Evolutionary conservation across 1,284 basidiomycete species (phyloP).

Genomic region (Hypsizygus ulmarius): DNA sequence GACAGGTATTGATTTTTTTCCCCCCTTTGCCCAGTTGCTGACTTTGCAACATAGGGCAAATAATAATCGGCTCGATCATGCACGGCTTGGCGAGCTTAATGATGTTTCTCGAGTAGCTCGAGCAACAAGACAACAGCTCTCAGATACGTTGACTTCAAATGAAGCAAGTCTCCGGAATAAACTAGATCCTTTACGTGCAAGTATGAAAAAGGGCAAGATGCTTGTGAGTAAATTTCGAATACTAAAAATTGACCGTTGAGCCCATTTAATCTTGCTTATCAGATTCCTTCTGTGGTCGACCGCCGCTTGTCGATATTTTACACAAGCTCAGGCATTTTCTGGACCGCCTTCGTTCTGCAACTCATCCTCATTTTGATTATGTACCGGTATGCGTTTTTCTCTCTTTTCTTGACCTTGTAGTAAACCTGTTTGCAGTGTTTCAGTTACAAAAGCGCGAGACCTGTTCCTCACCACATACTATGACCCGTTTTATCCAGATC

Average conservation of each 20-base stretch:
- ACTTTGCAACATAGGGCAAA: constrained; percentile 16
- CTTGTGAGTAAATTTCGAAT: constrained; percentile 15
- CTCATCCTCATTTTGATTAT: constrained; percentile 33
- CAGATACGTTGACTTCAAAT: constrained; percentile 40
- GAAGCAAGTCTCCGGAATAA: constrained; percentile 36
- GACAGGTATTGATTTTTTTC: constrained; percentile 43
- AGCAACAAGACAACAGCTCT: constrained; percentile 43
- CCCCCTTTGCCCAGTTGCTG: neutral
- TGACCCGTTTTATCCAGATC: constrained; percentile 69
- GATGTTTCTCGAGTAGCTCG: constrained; percentile 53
- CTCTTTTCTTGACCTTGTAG: constrained; percentile 1
- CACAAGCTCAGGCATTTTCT: constrained; percentile 24
- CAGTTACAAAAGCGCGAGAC: constrained; percentile 28
- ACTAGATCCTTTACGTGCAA: constrained; percentile 35
- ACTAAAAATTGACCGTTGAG: neutral
- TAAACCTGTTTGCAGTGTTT: constrained; percentile 28
- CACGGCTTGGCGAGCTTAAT: constrained; percentile 50
- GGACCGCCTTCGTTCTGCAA: constrained; percentile 29
- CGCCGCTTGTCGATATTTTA: constrained; percentile 11
- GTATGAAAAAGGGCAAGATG: constrained; percentile 34
- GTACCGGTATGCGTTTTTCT: constrained; percentile 32
- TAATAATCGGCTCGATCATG: constrained; percentile 37
- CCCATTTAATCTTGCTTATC: neutral
- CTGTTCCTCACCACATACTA: constrained; percentile 53
- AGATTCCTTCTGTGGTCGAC: constrained; percentile 14